phyloP scores from a whole-genome alignment of 1,284 basidiomycete species.

The Albatrellus sp. region DNA sequence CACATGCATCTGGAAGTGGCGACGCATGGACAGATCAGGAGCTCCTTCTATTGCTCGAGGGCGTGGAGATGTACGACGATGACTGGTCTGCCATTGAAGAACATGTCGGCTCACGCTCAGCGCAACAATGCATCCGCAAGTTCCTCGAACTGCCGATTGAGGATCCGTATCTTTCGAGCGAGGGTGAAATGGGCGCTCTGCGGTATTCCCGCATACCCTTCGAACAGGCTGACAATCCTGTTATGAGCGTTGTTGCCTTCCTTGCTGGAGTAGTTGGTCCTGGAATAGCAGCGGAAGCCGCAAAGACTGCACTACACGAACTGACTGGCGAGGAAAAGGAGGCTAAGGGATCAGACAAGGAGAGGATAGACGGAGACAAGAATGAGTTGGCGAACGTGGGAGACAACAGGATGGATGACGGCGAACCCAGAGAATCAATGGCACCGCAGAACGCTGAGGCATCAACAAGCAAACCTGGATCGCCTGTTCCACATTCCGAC shows the following conservation, averaged over 20 bases:
- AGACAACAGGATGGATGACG: slow-evolving; percentile 23
- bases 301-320: slow-evolving; percentile 79
- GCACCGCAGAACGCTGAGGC: slow-evolving; percentile 12
- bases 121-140: slow-evolving; percentile 91
- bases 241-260: slow-evolving; percentile 98
- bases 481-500: slow-evolving; percentile 17
- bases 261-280: slow-evolving; percentile 88
- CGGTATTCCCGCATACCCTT: slow-evolving; percentile 79
- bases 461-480: slow-evolving; percentile 12
- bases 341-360: slow-evolving; percentile 15
- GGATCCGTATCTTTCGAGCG: slow-evolving; percentile 73
- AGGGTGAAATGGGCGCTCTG: slow-evolving; percentile 70
- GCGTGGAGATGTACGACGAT: slow-evolving; percentile 96
- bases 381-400: slow-evolving; percentile 14
- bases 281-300: slow-evolving; percentile 86
- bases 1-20: slow-evolving; percentile 32
- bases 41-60: slow-evolving; percentile 80
- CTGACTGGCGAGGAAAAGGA: slow-evolving; percentile 36
- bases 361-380: slow-evolving; percentile 15
- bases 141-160: slow-evolving; percentile 97
- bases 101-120: slow-evolving; percentile 83
- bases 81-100: slow-evolving; percentile 91
- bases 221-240: slow-evolving; percentile 91
- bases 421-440: slow-evolving; percentile 11
- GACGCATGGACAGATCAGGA: slow-evolving; percentile 92